Evolutionary conservation across 139 green algal species (phyloP).

Genomic region (Closterium sp.): DNA sequence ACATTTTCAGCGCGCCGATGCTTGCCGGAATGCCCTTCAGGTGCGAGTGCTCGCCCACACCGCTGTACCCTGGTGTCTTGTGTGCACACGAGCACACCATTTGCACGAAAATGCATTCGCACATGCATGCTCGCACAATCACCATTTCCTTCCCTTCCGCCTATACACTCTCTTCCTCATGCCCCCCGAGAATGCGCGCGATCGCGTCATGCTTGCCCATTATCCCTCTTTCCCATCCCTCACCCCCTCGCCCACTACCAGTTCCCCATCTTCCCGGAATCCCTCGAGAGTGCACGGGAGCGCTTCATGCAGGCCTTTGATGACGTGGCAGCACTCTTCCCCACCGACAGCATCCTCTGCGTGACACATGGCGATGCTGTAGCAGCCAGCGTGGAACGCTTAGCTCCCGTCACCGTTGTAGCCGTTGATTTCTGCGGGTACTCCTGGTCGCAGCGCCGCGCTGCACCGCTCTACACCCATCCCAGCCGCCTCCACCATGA

Average conservation of each 20-base stretch:
- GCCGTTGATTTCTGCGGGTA: constrained; percentile 26
- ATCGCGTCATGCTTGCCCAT: too few species aligned
- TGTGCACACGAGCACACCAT: too few species aligned
- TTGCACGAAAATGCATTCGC: too few species aligned
- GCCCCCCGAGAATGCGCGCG: too few species aligned
- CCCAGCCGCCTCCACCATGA: background rate
- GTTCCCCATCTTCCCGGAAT: constrained; percentile 35
- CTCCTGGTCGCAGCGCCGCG: constrained; percentile 19
- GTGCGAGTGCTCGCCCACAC: too few species aligned
- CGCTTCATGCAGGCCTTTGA: constrained; percentile 31
- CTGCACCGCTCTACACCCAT: background rate
- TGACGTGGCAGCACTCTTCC: constrained; percentile 26
- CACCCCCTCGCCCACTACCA: background rate
- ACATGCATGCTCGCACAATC: too few species aligned
- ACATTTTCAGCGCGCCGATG: too few species aligned
- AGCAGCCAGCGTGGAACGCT: constrained; percentile 15
- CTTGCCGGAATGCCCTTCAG: too few species aligned
- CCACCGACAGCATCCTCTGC: constrained; percentile 29
- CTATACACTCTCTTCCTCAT: too few species aligned
- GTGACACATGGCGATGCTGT: constrained; percentile 42
- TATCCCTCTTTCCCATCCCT: background rate
- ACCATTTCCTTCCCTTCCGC: too few species aligned
- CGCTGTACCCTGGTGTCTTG: too few species aligned
- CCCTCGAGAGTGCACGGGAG: background rate
- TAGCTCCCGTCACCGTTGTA: constrained; percentile 42